Base-by-base conservation (phyloP, 1,284 basidiomycete species). In the Puccinia horiana region DNA sequence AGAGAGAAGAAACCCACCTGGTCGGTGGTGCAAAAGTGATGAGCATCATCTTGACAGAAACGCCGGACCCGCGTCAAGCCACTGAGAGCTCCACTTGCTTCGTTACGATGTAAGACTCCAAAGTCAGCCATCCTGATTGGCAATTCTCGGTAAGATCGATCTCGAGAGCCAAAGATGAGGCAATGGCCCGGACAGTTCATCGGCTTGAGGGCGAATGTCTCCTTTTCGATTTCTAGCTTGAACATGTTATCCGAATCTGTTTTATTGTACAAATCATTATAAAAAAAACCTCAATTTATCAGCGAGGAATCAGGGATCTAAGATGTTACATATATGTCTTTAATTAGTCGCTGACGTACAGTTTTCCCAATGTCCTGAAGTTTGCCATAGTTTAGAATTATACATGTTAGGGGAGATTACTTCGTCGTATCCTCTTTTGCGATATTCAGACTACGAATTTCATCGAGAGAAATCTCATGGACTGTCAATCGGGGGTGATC, bases 131-230 rank as follows among this genome's bases (percentile, higher is more conserved):
- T 94, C 29, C 97, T 92, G 84, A 99, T 92, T 1, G 97, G 97
- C 29, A 99, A 90, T 88, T 99, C 97, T 87, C 93, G 93, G 89
- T 98, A 98, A 83, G 92, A 93, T 83, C 97, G 91, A 87, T 98
- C 96, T 83, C 94, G 91, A 26, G 94, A 93, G 88, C 95, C 96
- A 86, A 99, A 99, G 86, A 99, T 94, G 83, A 99, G 88, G 87
- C 94, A 96, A 88, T 99, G 97, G 12, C 96, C 96, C 0, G 97
- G 97, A 87, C 97, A 99, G 88, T 99, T 99, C 97, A 99, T 99
- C 26, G 97, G 97, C 88, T 98, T 98, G 83, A 96, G 89, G 0
- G 90, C 95, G 91, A 94, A 97, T 86, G 91, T 91, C 88, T 98
- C 96, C 88, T 99, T 98, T 88, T 99, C 97, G 82, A 98, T 89